phyloP scores from a whole-genome alignment of 2,329 filamentous ascomycete species.

The Alternaria angustiovoidea region DNA sequence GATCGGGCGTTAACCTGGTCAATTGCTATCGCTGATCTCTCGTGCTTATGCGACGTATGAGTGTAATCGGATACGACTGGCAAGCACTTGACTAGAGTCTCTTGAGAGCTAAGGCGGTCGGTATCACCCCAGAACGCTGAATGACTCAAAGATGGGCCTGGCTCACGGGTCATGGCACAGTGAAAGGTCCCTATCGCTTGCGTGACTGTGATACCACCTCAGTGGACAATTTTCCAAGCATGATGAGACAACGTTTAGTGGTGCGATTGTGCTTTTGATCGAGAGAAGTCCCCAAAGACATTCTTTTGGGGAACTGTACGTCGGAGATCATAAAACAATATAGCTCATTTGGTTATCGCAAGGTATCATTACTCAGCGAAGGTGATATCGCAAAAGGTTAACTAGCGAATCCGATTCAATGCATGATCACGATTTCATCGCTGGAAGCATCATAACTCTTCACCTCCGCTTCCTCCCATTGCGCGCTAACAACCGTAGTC shows the following conservation, averaged over 20 bases:
- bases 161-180: background rate
- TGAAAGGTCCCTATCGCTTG: background rate
- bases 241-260: background rate
- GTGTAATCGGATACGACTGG: background rate
- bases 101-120: background rate
- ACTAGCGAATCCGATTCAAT: background rate
- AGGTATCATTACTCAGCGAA: background rate
- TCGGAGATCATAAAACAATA: background rate
- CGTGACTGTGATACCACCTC: background rate
- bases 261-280: background rate
- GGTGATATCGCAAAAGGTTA: background rate
- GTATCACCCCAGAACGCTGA: background rate
- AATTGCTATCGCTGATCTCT: background rate
- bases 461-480: slow-evolving; percentile 42
- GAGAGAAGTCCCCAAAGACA: too few species aligned
- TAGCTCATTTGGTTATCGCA: background rate
- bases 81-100: background rate
- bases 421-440: slow-evolving; percentile 36
- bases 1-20: background rate
- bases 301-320: background rate
- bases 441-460: slow-evolving; percentile 24
- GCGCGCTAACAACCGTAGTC: slow-evolving; percentile 46
- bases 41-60: background rate
- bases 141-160: background rate
- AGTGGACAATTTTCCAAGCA: background rate